Percentiles rank a stretch among this genome's conserved stretches.
phyloP scores from a whole-genome alignment of 495 filamentous ascomycete genomes.

The Penicillium canariense region DNA sequence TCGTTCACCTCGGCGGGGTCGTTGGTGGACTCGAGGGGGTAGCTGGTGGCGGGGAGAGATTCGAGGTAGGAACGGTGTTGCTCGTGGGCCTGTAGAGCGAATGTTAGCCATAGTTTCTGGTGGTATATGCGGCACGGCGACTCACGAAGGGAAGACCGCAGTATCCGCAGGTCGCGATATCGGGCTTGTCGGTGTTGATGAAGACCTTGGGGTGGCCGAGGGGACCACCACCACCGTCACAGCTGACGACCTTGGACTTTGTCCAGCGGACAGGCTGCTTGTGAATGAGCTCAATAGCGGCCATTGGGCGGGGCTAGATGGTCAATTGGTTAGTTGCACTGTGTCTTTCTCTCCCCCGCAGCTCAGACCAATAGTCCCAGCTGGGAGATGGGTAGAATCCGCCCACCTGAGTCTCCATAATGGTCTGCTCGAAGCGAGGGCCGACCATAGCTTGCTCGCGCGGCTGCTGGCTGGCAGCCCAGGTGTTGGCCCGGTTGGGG shows the following conservation, averaged over 20 bases:
- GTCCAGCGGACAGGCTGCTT: slow-evolving; percentile 92
- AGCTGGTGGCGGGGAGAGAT: slow-evolving; percentile 72
- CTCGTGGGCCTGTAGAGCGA: slow-evolving; percentile 67
- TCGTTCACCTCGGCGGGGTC: slow-evolving; percentile 53
- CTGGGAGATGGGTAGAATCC: neutral
- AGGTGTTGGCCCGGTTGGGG: slow-evolving; percentile 76
- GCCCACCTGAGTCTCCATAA: slow-evolving; percentile 83
- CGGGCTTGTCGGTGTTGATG: slow-evolving; percentile 96
- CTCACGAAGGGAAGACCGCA: slow-evolving; percentile 94
- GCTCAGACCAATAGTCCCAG: neutral
- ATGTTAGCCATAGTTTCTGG: neutral
- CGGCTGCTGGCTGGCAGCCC: slow-evolving; percentile 81
- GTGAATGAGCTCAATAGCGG: slow-evolving; percentile 95
- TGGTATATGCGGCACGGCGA: slow-evolving; percentile 13
- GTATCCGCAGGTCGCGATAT: slow-evolving; percentile 87
- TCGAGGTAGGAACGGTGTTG: slow-evolving; percentile 79
- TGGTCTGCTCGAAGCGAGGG: slow-evolving; percentile 94
- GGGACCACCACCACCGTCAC: slow-evolving; percentile 92
- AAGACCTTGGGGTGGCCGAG: slow-evolving; percentile 89
- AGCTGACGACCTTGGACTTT: slow-evolving; percentile 74
- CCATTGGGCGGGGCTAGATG: slow-evolving; percentile 73
- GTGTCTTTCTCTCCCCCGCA: slow-evolving; percentile 3
- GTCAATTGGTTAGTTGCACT: slow-evolving; percentile 12
- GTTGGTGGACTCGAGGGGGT: slow-evolving; percentile 61
- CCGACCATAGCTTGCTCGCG: slow-evolving; percentile 81